These are phyloP conservation scores for Aspergillus eucalypticola DNA, from an alignment of 2,329 filamentous ascomycete genomes.

Conservation along the genomic window DNA sequence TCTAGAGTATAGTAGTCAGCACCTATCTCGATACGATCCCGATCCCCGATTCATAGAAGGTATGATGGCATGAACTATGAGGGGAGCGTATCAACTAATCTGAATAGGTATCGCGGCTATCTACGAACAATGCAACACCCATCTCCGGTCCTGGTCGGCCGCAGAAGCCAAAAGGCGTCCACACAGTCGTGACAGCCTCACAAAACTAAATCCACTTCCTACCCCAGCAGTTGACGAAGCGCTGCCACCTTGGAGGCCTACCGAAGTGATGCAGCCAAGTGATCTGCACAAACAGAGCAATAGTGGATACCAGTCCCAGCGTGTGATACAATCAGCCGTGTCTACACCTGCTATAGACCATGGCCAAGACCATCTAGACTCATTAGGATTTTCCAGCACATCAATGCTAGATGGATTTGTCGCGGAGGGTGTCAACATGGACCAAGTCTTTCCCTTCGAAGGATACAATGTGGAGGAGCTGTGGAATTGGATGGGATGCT, in stretches of 20 bases:
- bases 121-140: slow-evolving; percentile 12
- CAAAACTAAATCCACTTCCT: background rate
- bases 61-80: background rate
- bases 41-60: slow-evolving; percentile 14
- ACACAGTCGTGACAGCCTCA: no score
- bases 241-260: background rate
- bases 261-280: background rate
- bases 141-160: background rate
- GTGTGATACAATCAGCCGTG: background rate
- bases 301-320: background rate
- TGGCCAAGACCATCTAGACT: background rate
- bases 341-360: background rate
- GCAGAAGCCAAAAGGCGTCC: no score
- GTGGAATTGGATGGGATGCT: slow-evolving; percentile 27
- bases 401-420: background rate
- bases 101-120: slow-evolving; percentile 3
- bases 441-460: slow-evolving; percentile 20
- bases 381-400: background rate
- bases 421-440: slow-evolving; percentile 6
- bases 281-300: background rate
- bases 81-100: background rate
- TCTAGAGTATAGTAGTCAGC: slow-evolving; percentile 8
- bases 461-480: slow-evolving; percentile 26
- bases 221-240: background rate
- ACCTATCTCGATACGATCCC: slow-evolving; percentile 5